Evolutionary conservation across 2,329 filamentous ascomycete species (phyloP).

Genomic region (Mycosphaerella sp.): DNA sequence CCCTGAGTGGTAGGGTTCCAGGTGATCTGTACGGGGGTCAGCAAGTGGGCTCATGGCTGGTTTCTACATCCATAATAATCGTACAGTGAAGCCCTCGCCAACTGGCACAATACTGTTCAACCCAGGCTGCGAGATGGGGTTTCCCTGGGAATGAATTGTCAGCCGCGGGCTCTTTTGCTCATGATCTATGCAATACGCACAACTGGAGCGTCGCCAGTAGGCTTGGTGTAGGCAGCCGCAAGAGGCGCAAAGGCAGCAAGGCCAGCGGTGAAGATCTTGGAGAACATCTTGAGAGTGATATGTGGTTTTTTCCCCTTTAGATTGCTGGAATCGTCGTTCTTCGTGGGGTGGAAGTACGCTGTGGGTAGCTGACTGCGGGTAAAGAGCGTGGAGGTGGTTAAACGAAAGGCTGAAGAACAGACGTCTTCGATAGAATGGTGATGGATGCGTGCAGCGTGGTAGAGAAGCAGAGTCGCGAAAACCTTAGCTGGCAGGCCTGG

Average conservation of each 20-base stretch:
- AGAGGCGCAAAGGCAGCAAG: slow-evolving; percentile 47
- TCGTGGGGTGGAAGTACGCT: not conserved
- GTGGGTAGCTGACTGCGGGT: slow-evolving; percentile 23
- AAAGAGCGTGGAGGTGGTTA: slow-evolving; percentile 28
- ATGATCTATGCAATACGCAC: slow-evolving; percentile 5
- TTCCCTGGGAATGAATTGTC: slow-evolving; percentile 37
- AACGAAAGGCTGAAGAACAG: slow-evolving; percentile 29
- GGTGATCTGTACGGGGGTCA: slow-evolving; percentile 39
- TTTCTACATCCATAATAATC: not conserved
- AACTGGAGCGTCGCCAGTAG: slow-evolving; percentile 28
- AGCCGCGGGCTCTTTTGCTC: not conserved
- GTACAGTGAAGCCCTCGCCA: slow-evolving; percentile 46
- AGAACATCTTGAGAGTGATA: slow-evolving; percentile 25
- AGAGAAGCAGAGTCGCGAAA: slow-evolving; percentile 8
- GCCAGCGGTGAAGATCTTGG: slow-evolving; percentile 50
- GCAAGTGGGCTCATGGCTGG: not conserved
- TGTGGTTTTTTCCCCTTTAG: slow-evolving; percentile 5
- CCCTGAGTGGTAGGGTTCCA: slow-evolving; percentile 49
- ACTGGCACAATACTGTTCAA: slow-evolving; percentile 50
- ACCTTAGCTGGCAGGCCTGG: not conserved
- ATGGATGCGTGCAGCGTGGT: slow-evolving; percentile 12
- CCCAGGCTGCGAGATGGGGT: slow-evolving; percentile 50
- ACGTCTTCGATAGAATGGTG: slow-evolving; percentile 13
- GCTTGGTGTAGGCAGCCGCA: slow-evolving; percentile 39
- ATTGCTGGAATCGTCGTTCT: not conserved